phyloP scores from a whole-genome alignment of 2,329 filamentous ascomycete species.

The Fusarium incarnatum region DNA sequence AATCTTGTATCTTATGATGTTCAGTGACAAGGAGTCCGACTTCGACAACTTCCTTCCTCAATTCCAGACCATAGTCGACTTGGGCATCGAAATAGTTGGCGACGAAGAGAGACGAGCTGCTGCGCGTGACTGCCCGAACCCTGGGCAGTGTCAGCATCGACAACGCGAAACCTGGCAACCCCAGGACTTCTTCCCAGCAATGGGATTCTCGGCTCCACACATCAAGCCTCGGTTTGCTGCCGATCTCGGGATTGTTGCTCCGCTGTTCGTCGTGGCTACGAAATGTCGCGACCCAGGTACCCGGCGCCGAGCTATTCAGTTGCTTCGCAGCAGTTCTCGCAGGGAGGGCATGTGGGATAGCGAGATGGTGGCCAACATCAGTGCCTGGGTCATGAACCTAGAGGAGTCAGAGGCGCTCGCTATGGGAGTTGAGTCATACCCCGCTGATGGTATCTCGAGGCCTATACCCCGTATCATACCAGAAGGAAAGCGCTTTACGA shows the following conservation, averaged over 20 bases:
- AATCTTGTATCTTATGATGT: constrained; percentile 70
- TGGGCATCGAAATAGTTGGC: constrained; percentile 70
- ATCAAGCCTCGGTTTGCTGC: constrained; percentile 73
- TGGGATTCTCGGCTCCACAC: constrained; percentile 60
- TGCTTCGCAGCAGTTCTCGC: constrained; percentile 69
- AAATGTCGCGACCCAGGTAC: constrained; percentile 70
- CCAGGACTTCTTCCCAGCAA: constrained; percentile 53
- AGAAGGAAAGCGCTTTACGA: constrained; percentile 66
- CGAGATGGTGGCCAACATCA: constrained; percentile 66
- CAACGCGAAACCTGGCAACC: constrained; percentile 28
- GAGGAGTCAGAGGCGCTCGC: constrained; percentile 61
- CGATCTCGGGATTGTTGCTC: constrained; percentile 72
- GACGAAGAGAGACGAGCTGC: constrained; percentile 66
- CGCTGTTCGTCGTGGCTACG: constrained; percentile 73
- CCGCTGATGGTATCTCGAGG: constrained; percentile 12
- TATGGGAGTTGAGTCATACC: constrained; percentile 28
- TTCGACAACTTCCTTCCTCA: constrained; percentile 66
- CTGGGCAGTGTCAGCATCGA: constrained; percentile 57
- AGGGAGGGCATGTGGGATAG: constrained; percentile 79
- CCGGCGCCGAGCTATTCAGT: constrained; percentile 69
- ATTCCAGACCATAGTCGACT: constrained; percentile 66
- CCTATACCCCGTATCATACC: constrained; percentile 54
- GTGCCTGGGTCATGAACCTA: constrained; percentile 65
- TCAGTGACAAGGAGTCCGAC: constrained; percentile 67
- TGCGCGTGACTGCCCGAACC: constrained; percentile 58